These are phyloP conservation scores for Myochromella boudieri DNA, from an alignment of 768 basidiomycete species.

Conservation along the genomic window DNA sequence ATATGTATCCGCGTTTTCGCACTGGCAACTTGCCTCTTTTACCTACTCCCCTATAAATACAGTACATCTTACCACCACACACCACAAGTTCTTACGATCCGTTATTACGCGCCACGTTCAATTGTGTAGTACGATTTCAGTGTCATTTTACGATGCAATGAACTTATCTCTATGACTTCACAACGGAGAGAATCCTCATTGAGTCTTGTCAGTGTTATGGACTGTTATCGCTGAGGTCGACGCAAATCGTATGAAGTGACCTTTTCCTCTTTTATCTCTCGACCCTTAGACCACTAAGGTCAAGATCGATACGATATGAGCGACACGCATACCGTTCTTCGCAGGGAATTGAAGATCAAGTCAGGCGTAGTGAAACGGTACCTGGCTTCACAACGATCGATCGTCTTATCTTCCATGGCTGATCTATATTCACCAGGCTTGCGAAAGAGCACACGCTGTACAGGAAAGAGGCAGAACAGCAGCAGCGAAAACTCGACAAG, in stretches of 20 bases:
- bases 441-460: conserved; percentile 71
- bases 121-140: conserved; percentile 47
- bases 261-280: not conserved
- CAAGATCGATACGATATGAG: too few species aligned
- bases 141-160: conserved; percentile 42
- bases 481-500: conserved; percentile 60
- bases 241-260: too few species aligned
- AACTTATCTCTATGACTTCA: conserved; percentile 25
- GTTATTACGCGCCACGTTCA: conserved; percentile 27
- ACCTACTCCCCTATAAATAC: too few species aligned
- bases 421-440: conserved; percentile 41
- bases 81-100: conserved; percentile 8
- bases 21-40: conserved; percentile 4
- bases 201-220: conserved; percentile 2
- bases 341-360: conserved; percentile 79
- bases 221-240: conserved; percentile 15
- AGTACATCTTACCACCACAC: conserved; percentile 6
- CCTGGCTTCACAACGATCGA: conserved; percentile 18
- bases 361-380: conserved; percentile 65
- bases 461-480: conserved; percentile 60
- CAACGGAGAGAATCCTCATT: not conserved
- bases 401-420: conserved; percentile 8
- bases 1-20: conserved; percentile 14
- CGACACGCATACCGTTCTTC: conserved; percentile 43
- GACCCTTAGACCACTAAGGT: not conserved